phyloP scores from a whole-genome alignment of 1,284 basidiomycete species.

The Ceratobasidium sp. region DNA sequence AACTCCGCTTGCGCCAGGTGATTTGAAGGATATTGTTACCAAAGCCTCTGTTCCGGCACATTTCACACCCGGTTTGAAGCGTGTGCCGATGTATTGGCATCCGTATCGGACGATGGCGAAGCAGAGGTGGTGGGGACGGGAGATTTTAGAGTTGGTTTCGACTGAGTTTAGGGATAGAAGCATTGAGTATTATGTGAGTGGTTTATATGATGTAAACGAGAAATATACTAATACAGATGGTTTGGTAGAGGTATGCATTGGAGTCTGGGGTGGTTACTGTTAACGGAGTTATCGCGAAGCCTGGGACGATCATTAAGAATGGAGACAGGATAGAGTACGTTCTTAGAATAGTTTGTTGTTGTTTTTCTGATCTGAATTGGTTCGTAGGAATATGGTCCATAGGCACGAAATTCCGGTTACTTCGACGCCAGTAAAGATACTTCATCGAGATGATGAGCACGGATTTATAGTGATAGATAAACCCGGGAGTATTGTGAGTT shows the following conservation, averaged over 20 bases:
- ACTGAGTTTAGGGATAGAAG: constrained; percentile 92
- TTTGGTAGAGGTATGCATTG: constrained; percentile 83
- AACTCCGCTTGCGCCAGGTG: constrained; percentile 24
- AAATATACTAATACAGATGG: constrained; percentile 6
- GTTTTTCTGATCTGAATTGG: constrained; percentile 17
- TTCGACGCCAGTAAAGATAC: constrained; percentile 85
- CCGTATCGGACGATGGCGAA: constrained; percentile 89
- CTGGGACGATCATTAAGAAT: constrained; percentile 85
- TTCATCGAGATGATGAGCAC: constrained; percentile 81
- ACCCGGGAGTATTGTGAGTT: constrained; percentile 90
- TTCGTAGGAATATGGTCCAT: constrained; percentile 88
- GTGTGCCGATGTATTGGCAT: constrained; percentile 50
- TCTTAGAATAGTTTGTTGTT: constrained; percentile 47
- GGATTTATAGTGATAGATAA: constrained; percentile 95
- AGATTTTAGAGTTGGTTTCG: constrained; percentile 87
- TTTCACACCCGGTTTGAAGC: constrained; percentile 45
- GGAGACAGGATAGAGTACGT: constrained; percentile 92
- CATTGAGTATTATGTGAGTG: constrained; percentile 91
- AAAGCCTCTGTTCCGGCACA: constrained; percentile 29
- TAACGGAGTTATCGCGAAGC: constrained; percentile 86
- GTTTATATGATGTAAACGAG: background rate
- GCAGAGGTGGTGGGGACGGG: constrained; percentile 87
- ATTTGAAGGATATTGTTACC: constrained; percentile 22
- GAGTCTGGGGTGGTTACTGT: constrained; percentile 96
- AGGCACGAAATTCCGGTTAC: constrained; percentile 97